Evolutionary conservation across 1,284 basidiomycete species (phyloP).

Genomic region (Lentinus polychrous): DNA sequence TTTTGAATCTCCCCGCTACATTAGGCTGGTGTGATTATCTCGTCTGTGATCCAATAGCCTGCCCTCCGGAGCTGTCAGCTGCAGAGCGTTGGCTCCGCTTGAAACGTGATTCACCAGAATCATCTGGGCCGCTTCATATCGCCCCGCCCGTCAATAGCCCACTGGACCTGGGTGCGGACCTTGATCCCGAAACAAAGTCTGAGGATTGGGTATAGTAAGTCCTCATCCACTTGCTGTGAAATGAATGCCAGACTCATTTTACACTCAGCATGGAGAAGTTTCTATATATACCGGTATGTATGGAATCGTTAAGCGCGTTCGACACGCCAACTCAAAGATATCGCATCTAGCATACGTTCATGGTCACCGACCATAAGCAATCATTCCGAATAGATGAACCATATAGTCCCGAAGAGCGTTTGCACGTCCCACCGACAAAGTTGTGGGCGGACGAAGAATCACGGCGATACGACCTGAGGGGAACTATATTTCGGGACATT

Average conservation of each 20-base stretch:
- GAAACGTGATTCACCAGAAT: background rate
- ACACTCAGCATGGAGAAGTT: constrained; percentile 36
- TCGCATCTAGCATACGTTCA: constrained; percentile 42
- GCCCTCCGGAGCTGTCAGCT: constrained; percentile 39
- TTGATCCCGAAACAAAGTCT: constrained; percentile 43
- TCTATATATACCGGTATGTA: constrained; percentile 44
- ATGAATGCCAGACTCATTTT: constrained; percentile 6
- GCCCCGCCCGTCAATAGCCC: constrained; percentile 8
- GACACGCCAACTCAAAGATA: background rate
- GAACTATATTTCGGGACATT: constrained; percentile 40
- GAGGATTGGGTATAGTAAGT: constrained; percentile 51
- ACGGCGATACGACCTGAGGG: constrained; percentile 38
- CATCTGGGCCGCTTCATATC: background rate
- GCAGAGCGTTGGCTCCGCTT: constrained; percentile 31
- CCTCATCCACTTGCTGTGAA: constrained; percentile 14
- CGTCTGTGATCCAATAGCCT: constrained; percentile 46
- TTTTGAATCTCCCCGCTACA: background rate
- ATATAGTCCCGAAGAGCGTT: constrained; percentile 15
- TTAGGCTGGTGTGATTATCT: constrained; percentile 58
- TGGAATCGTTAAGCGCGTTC: background rate
- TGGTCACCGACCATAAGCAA: constrained; percentile 58
- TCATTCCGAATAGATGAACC: constrained; percentile 33
- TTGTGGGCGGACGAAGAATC: constrained; percentile 44
- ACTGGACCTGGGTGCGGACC: constrained; percentile 30
- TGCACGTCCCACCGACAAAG: constrained; percentile 18